A percentile compares a stretch with the other conserved stretches of the same genome.
These are phyloP conservation scores for Dinochytrium kinnereticum DNA, from an alignment of 371 early-diverging fungal species.

Conservation along the genomic window DNA sequence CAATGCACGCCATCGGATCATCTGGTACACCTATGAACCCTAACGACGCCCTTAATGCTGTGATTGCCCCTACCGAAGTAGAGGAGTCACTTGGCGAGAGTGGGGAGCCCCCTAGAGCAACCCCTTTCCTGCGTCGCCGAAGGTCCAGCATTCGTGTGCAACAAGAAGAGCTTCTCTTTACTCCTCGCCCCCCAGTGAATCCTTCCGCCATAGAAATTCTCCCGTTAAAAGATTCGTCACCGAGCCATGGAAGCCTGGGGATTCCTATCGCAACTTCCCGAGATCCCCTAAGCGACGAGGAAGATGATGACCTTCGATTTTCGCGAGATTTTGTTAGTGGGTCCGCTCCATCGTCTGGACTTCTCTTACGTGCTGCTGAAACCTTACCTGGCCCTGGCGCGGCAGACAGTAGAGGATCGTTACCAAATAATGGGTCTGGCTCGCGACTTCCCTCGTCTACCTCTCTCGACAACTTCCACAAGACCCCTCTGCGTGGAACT, in stretches of 20 bases:
- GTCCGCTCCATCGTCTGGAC: background rate
- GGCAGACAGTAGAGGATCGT: no score
- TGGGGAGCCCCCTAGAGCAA: background rate
- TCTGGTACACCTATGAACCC: background rate
- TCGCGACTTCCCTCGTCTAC: background rate
- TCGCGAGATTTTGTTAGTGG: background rate
- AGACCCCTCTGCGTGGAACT: background rate
- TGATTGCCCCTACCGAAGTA: background rate
- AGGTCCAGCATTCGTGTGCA: slow-evolving; percentile 24
- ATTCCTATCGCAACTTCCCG: background rate
- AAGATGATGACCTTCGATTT: background rate
- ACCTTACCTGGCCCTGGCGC: no score
- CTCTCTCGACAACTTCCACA: background rate
- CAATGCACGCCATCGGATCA: slow-evolving; percentile 42
- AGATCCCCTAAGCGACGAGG: slow-evolving; percentile 2
- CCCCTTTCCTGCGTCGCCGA: background rate
- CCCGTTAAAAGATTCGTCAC: slow-evolving; percentile 5
- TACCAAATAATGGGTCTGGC: background rate
- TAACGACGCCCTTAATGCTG: background rate
- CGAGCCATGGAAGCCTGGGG: background rate
- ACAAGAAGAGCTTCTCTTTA: slow-evolving; percentile 33
- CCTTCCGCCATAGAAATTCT: background rate
- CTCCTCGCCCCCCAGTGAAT: slow-evolving; percentile 24
- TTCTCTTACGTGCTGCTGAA: background rate
- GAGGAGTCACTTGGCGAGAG: background rate